Conservation (phyloP, 2,329 filamentous ascomycete genomes). For the Whalleya microplaca region DNA sequence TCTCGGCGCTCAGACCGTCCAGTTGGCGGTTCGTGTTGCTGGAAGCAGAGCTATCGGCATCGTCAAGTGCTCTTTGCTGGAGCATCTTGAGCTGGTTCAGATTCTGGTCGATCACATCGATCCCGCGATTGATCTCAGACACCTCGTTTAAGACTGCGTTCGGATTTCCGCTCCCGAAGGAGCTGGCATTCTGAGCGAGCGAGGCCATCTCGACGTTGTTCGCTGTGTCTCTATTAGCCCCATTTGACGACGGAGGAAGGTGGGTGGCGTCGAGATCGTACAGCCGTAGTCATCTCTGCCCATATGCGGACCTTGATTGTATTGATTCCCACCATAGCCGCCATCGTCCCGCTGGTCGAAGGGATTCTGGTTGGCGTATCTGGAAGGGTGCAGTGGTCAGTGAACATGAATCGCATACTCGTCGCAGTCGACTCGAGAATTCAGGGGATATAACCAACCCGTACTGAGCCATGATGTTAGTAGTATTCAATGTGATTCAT, state of each 20-base stretch:
- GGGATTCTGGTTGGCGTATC: slow-evolving; percentile 62
- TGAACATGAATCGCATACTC: slow-evolving; percentile 9
- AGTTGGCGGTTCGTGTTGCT: slow-evolving; percentile 71
- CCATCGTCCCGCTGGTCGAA: slow-evolving; percentile 58
- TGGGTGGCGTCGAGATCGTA: slow-evolving; percentile 31
- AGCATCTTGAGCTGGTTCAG: slow-evolving; percentile 72
- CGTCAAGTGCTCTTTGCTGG: slow-evolving; percentile 73
- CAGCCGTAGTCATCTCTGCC: slow-evolving; percentile 44
- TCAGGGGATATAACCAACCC: slow-evolving; percentile 49
- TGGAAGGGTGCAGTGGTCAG: slow-evolving; percentile 42
- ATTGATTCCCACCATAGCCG: slow-evolving; percentile 41
- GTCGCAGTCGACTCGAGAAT: slow-evolving; percentile 14
- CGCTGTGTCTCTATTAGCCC: slow-evolving; percentile 35
- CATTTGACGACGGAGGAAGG: neutral
- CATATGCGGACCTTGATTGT: slow-evolving; percentile 22
- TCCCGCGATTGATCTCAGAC: slow-evolving; percentile 75
- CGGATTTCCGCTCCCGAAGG: slow-evolving; percentile 59
- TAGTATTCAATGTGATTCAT: slow-evolving; percentile 32
- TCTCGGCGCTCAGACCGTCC: slow-evolving; percentile 74
- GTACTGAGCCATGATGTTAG: slow-evolving; percentile 55
- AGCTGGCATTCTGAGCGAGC: slow-evolving; percentile 56
- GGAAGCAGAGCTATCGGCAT: slow-evolving; percentile 71
- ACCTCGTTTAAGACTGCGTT: slow-evolving; percentile 86
- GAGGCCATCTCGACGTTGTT: slow-evolving; percentile 73
- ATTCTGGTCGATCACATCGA: slow-evolving; percentile 74